phyloP scores from a whole-genome alignment of 768 basidiomycete genomes.

The Rhodosporidiobolus sp. region DNA sequence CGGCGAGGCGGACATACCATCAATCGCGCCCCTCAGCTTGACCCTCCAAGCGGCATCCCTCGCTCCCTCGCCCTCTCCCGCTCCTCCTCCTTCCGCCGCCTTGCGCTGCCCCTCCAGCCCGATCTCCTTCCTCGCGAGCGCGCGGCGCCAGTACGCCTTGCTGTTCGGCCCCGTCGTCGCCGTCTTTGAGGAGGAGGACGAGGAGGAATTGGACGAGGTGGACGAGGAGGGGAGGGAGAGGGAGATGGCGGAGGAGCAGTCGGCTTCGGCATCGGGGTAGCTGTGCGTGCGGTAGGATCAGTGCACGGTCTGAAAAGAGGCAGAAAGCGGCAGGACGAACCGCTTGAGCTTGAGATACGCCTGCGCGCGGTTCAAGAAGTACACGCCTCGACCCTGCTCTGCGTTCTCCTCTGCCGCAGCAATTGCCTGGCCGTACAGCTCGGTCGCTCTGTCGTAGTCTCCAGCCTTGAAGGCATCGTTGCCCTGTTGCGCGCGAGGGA shows the following conservation, averaged over 20 bases:
- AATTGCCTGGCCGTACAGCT: constrained; percentile 61
- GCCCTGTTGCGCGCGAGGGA: constrained; percentile 53
- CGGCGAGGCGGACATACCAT: constrained; percentile 52
- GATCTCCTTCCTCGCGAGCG: constrained; percentile 64
- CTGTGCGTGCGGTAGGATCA: constrained; percentile 49
- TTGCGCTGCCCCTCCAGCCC: constrained; percentile 41
- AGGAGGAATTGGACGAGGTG: background rate
- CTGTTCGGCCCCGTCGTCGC: constrained; percentile 51
- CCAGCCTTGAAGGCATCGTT: constrained; percentile 67
- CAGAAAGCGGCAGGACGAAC: constrained; percentile 53
- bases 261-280: constrained; percentile 69
- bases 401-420: background rate
- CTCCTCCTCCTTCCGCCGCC: background rate
- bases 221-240: constrained; percentile 53
- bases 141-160: constrained; percentile 69
- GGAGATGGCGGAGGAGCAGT: constrained; percentile 63
- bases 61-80: background rate
- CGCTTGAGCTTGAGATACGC: constrained; percentile 68
- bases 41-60: background rate
- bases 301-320: background rate
- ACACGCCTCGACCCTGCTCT: constrained; percentile 47
- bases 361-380: constrained; percentile 72
- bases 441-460: constrained; percentile 58
- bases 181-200: background rate
- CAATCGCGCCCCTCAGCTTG: constrained; percentile 59